Evolutionary conservation across 495 filamentous ascomycete genomes (phyloP).

Genomic region (Immersiella caudata): DNA sequence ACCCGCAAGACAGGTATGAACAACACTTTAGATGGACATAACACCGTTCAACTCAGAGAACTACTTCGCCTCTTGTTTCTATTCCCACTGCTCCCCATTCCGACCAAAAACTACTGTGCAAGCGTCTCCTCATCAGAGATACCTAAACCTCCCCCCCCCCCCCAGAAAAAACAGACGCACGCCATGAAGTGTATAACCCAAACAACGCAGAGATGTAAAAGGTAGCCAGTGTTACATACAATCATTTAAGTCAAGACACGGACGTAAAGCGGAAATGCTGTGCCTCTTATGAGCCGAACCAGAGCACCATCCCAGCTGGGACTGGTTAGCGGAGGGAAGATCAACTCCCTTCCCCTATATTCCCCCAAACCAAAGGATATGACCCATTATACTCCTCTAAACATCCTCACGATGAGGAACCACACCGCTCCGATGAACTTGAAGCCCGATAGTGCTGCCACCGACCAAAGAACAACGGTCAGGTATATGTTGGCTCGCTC

Average conservation of each 20-base stretch:
- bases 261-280: slow-evolving; percentile 1
- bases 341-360: too few relatives aligned
- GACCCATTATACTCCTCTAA: slow-evolving; percentile 61
- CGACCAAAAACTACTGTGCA: too few relatives aligned
- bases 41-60: too few relatives aligned
- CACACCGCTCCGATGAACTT: slow-evolving; percentile 90
- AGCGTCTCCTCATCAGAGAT: too few relatives aligned
- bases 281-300: slow-evolving; percentile 3
- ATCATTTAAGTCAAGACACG: slow-evolving; percentile 8
- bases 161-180: too few relatives aligned
- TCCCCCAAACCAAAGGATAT: too few relatives aligned
- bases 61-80: too few relatives aligned
- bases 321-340: neutral
- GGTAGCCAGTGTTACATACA: neutral
- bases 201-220: neutral
- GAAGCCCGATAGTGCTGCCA: slow-evolving; percentile 83
- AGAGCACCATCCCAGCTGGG: slow-evolving; percentile 3
- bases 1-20: neutral
- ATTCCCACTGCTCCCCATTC: too few relatives aligned
- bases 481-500: slow-evolving; percentile 76
- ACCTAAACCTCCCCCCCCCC: too few relatives aligned
- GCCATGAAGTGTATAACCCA: too few relatives aligned
- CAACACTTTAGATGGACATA: neutral
- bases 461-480: slow-evolving; percentile 87
- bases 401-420: slow-evolving; percentile 93